Conservation (phyloP, 140 eudicot genomes). For the Oenanthe javanica region DNA sequence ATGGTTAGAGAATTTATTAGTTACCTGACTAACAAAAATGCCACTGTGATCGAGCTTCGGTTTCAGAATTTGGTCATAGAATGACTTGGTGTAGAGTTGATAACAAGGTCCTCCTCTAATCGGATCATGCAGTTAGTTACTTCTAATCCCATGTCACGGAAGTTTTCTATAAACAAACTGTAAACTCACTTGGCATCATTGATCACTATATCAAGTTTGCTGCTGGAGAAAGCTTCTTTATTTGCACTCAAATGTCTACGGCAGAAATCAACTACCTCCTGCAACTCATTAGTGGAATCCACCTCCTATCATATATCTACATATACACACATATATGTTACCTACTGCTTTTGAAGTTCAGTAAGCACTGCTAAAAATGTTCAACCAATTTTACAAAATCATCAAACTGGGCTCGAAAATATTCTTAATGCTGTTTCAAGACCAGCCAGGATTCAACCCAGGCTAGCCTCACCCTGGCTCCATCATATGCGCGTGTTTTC, state of each 20-base stretch:
- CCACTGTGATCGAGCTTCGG: conserved; percentile 58
- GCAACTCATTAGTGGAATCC: conserved; percentile 12
- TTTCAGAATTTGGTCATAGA: conserved; percentile 71
- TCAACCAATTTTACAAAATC: too few relatives aligned
- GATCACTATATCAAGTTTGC: conserved; percentile 70
- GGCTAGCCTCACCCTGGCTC: too few relatives aligned
- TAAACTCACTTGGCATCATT: conserved; percentile 70
- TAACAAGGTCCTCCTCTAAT: conserved; percentile 94
- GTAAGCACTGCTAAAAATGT: too few relatives aligned
- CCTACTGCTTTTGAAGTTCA: too few relatives aligned
- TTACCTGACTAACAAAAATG: conserved; percentile 85
- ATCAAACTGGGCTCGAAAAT: too few relatives aligned
- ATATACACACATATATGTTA: too few relatives aligned
- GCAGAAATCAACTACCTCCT: conserved; percentile 95
- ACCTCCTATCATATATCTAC: neutral
- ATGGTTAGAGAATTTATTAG: neutral
- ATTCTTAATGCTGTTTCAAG: too few relatives aligned
- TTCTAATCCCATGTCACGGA: neutral
- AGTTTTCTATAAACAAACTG: neutral
- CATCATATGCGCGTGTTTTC: too few relatives aligned
- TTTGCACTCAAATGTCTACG: conserved; percentile 61
- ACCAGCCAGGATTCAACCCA: too few relatives aligned
- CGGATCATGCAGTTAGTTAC: conserved; percentile 63
- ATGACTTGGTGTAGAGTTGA: conserved; percentile 75
- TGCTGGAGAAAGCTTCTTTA: conserved; percentile 57